Base-by-base conservation (phyloP, 208 protist species). In the Giardia muris region DNA sequence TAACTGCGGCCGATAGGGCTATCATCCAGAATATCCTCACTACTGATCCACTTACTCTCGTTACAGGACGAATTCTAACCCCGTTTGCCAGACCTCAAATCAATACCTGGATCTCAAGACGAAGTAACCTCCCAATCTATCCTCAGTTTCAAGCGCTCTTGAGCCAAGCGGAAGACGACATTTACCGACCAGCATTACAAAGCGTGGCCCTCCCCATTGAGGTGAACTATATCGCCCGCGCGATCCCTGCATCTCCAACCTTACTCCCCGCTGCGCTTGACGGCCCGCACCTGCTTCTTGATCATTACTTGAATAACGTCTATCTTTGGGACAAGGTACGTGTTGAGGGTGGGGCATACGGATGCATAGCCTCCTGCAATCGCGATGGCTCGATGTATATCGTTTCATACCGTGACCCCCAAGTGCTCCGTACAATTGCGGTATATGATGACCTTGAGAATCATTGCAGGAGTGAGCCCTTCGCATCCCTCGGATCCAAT, bases 241-340 rank as follows among this genome's bases (percentile, higher is more conserved):
- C 86, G 45, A 4, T 4, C 3, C 42, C 19, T 22, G 3, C 4
- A 45, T 89, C 86, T 89, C 42, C 45, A 43, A 43, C 42, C 19
- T 4, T 4, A 89, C 19, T 4, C 42, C 42, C 42, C 3, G 86
- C 86, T n/a, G n/a, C n/a, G n/a, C n/a, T n/a, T n/a, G n/a, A n/a
- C n/a, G n/a, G n/a, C n/a, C n/a, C n/a, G 45, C 19, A 10, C 4
- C 42, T 45, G 3, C 42, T 89, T 4, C 3, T 43, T 46, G 0
- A 67, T 44, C 47, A 47, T 43, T 88, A 43, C 43, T 45, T 94
- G 22, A 47, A 47, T 2, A 86, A 1, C 42, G 93, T 91, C 30
- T 94, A 93, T 47, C 43, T 94, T 39, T 94, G 93, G 93, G 93
- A 94, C 76, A 93, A 93, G 42, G 93, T 94, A 46, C 48, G 93